Percentiles rank a stretch among this genome's conserved stretches.
Conservation (phyloP, 2,329 filamentous ascomycete species). For the Cadophora gregata region DNA sequence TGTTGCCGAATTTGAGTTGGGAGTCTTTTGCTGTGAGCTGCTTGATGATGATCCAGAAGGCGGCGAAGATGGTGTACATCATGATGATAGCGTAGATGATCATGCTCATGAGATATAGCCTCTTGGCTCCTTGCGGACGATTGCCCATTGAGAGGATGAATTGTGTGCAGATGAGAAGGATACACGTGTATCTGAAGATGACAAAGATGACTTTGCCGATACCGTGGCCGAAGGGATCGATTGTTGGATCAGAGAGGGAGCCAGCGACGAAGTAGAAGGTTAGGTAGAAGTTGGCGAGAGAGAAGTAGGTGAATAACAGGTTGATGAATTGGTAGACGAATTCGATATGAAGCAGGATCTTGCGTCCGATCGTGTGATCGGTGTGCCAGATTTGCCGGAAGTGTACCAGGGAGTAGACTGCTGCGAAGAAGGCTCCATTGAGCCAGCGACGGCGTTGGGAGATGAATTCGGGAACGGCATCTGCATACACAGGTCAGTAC, state of each 20-base stretch:
- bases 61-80: slow-evolving; percentile 91
- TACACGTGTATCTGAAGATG: slow-evolving; percentile 82
- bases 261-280: slow-evolving; percentile 98
- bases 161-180: slow-evolving; percentile 89
- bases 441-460: slow-evolving; percentile 96
- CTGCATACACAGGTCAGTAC: slow-evolving; percentile 51
- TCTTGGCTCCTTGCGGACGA: slow-evolving; percentile 90
- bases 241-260: slow-evolving; percentile 75
- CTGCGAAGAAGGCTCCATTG: slow-evolving; percentile 98
- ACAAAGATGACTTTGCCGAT: slow-evolving; percentile 86
- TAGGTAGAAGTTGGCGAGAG: slow-evolving; percentile 97
- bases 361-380: slow-evolving; percentile 87
- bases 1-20: slow-evolving; percentile 72
- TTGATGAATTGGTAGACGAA: slow-evolving; percentile 95
- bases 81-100: slow-evolving; percentile 93
- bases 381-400: slow-evolving; percentile 92
- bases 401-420: slow-evolving; percentile 95
- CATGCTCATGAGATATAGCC: slow-evolving; percentile 87
- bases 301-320: slow-evolving; percentile 96
- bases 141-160: slow-evolving; percentile 98
- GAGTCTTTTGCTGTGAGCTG: slow-evolving; percentile 64
- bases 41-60: slow-evolving; percentile 85
- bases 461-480: slow-evolving; percentile 94
- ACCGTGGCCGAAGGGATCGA: slow-evolving; percentile 91
- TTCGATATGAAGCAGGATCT: slow-evolving; percentile 91